Evolutionary conservation across 371 early-diverging fungal species (phyloP).

Genomic region (Mucor piriformis): DNA sequence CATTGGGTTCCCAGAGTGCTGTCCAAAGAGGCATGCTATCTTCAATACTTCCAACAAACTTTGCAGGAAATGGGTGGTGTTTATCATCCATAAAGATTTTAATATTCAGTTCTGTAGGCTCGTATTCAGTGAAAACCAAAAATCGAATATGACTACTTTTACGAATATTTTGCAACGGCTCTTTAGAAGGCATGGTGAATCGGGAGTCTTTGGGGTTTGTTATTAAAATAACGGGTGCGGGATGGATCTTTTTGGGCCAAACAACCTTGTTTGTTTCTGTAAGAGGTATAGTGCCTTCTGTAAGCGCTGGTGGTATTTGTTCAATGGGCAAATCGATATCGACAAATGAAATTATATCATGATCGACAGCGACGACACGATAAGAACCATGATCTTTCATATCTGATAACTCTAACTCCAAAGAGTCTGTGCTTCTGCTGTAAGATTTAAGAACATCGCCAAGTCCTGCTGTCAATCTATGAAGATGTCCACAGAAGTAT

Average conservation of each 20-base stretch:
- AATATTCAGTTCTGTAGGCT: constrained; percentile 43
- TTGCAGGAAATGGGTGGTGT: constrained; percentile 42
- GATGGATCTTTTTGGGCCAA: constrained; percentile 26
- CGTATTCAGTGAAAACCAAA: constrained; percentile 62
- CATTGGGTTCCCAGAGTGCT: constrained; percentile 68
- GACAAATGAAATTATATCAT: constrained; percentile 83
- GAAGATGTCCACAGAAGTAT: constrained; percentile 89
- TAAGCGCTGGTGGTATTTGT: constrained; percentile 46
- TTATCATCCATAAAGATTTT: constrained; percentile 55
- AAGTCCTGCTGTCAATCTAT: constrained; percentile 71
- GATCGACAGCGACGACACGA: constrained; percentile 85
- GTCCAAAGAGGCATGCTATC: constrained; percentile 71
- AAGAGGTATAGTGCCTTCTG: constrained; percentile 7
- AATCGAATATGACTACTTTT: constrained; percentile 75
- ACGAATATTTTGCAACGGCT: constrained; percentile 65
- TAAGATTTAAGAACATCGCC: constrained; percentile 71
- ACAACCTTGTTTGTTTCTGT: constrained; percentile 18
- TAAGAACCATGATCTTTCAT: constrained; percentile 85
- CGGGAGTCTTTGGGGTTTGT: constrained; percentile 90
- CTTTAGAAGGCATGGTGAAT: constrained; percentile 70
- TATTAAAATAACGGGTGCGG: constrained; percentile 77
- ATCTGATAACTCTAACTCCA: constrained; percentile 88
- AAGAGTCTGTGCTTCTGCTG: constrained; percentile 55
- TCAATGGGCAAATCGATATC: constrained; percentile 70
- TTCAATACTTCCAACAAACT: constrained; percentile 30